Evolutionary conservation across 208 protist genomes (phyloP).

Genomic region (Acanthamoeba rhysodes): DNA sequence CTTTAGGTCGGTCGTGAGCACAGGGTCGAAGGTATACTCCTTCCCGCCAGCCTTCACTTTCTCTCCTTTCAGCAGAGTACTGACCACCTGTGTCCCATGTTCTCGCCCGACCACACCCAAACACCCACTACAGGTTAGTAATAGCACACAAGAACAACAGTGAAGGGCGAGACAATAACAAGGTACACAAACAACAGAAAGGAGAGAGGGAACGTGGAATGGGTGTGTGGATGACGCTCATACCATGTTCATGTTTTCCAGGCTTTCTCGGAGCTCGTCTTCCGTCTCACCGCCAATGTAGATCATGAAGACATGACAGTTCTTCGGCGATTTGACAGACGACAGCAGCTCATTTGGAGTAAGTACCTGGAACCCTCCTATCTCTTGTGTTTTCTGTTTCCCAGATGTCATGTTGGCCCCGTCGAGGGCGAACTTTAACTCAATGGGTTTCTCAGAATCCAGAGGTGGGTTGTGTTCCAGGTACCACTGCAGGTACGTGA

Average conservation of each 20-base stretch:
- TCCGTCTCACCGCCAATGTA: slow-evolving; percentile 61
- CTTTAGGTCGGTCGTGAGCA: not conserved
- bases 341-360: not conserved
- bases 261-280: slow-evolving; percentile 5
- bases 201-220: not conserved
- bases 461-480: slow-evolving; percentile 6
- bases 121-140: not conserved
- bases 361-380: slow-evolving; percentile 52
- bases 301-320: slow-evolving; percentile 50
- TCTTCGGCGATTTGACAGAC: slow-evolving; percentile 8
- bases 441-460: not conserved
- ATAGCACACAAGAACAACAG: not conserved
- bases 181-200: not conserved
- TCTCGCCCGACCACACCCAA: not conserved
- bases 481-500: slow-evolving; percentile 31
- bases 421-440: slow-evolving; percentile 59
- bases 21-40: slow-evolving; percentile 30
- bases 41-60: not conserved
- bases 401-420: not conserved
- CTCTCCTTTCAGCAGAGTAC: slow-evolving; percentile 1
- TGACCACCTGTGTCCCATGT: not conserved
- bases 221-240: not conserved
- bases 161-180: no score
- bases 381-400: slow-evolving; percentile 9
- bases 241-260: not conserved